Percentiles rank a stretch among this genome's conserved stretches.
phyloP scores from a whole-genome alignment of 805 yeast species.

The Wickerhamiella hasegawae region DNA sequence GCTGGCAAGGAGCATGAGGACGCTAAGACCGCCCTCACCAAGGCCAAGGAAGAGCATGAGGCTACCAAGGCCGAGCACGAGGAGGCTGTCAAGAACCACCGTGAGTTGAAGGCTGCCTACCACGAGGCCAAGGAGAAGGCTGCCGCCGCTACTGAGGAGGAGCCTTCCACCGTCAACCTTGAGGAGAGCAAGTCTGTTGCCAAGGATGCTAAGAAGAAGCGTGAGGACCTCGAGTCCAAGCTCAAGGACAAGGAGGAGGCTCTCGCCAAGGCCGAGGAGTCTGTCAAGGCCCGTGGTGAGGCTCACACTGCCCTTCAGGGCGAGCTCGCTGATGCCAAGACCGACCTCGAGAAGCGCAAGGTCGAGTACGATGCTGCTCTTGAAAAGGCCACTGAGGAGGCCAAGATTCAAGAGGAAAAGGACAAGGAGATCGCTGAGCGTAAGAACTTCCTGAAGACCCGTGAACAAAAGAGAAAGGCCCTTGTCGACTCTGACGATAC shows the following conservation, averaged over 20 bases:
- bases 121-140: constrained; percentile 3
- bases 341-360: constrained; percentile 3
- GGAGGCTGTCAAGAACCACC: constrained; percentile 3
- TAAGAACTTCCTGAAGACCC: constrained; percentile 1
- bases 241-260: constrained; percentile 1
- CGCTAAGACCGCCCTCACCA: constrained; percentile 4
- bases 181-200: neutral
- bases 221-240: constrained; percentile 1
- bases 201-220: constrained; percentile 1
- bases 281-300: neutral
- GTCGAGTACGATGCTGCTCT: constrained; percentile 1
- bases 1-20: constrained; percentile 1
- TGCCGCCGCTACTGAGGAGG: constrained; percentile 1
- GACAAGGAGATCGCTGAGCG: constrained; percentile 5
- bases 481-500: neutral
- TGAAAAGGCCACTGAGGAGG: constrained; percentile 8
- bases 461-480: neutral
- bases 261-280: neutral
- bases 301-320: neutral
- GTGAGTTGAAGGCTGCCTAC: constrained; percentile 2
- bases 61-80: constrained; percentile 2
- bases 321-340: constrained; percentile 4
- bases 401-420: neutral
- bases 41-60: constrained; percentile 1
- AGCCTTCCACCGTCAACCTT: neutral